phyloP scores from a whole-genome alignment of 1,284 basidiomycete genomes.

The Porodaedalea pini region DNA sequence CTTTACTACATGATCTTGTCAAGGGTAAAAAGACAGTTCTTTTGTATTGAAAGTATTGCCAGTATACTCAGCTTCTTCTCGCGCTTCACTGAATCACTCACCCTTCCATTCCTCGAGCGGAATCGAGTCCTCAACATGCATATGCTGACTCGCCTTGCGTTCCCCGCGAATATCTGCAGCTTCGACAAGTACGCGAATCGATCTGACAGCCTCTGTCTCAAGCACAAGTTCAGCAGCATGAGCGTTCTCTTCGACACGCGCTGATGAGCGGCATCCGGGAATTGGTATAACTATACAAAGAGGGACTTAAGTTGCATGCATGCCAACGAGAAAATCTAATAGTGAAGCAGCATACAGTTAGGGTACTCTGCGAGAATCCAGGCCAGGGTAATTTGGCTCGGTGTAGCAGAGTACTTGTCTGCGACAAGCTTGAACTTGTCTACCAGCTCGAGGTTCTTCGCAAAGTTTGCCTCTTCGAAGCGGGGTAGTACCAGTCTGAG shows the following conservation, averaged over 20 bases:
- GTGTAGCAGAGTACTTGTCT: constrained; percentile 28
- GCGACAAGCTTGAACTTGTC: constrained; percentile 31
- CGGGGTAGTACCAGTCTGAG: constrained; percentile 30
- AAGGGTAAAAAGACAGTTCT: too few relatives aligned
- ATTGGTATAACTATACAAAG: constrained; percentile 28
- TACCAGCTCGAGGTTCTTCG: constrained; percentile 36
- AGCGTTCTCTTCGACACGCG: constrained; percentile 33
- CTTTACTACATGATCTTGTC: too few relatives aligned
- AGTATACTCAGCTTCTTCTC: too few relatives aligned
- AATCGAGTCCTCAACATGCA: constrained; percentile 67
- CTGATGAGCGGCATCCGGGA: constrained; percentile 27
- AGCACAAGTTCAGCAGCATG: constrained; percentile 29
- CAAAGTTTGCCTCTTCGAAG: constrained; percentile 37
- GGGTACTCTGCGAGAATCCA: constrained; percentile 35
- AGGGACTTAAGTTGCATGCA: too few relatives aligned
- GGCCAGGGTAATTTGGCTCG: constrained; percentile 39
- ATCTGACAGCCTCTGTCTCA: constrained; percentile 28
- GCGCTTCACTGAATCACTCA: too few relatives aligned
- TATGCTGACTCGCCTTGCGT: constrained; percentile 89
- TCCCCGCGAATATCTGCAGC: constrained; percentile 34
- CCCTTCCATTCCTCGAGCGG: constrained; percentile 28
- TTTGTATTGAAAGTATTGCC: too few relatives aligned
- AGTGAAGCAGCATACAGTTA: constrained; percentile 27
- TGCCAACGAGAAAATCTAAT: constrained; percentile 8
- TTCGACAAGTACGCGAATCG: constrained; percentile 29